These are phyloP conservation scores for Sugiyamaella mastotermitis DNA, from an alignment of 805 yeast species.

Conservation along the genomic window DNA sequence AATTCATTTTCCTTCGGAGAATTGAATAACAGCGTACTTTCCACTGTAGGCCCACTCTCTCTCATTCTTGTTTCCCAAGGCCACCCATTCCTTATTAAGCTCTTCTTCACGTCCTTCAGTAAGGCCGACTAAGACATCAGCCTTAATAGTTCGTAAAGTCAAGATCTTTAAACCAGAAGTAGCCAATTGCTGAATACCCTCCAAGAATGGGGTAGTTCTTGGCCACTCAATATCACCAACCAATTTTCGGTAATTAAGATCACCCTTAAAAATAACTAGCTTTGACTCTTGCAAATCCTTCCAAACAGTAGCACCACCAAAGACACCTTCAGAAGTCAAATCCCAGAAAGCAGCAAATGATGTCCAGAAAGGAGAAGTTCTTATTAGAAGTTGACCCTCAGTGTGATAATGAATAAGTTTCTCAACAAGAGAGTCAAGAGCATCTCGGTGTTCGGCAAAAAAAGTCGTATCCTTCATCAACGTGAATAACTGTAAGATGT, in stretches of 20 bases:
- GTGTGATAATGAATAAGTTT: slow-evolving; percentile 39
- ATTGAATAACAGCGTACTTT: slow-evolving; percentile 87
- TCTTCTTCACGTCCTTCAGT: slow-evolving; percentile 62
- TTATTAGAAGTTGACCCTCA: slow-evolving; percentile 44
- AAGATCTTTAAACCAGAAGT: slow-evolving; percentile 56
- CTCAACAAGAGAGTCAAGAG: slow-evolving; percentile 43
- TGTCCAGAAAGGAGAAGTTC: slow-evolving; percentile 83
- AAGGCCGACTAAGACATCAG: slow-evolving; percentile 90
- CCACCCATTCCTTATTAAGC: slow-evolving; percentile 53
- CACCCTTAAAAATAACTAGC: slow-evolving; percentile 85
- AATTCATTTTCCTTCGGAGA: slow-evolving; percentile 38
- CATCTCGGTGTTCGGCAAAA: slow-evolving; percentile 41
- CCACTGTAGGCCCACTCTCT: slow-evolving; percentile 85
- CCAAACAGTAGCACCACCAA: slow-evolving; percentile 58
- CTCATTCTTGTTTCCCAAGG: slow-evolving; percentile 54
- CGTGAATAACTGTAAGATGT: slow-evolving; percentile 51
- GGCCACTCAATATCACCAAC: slow-evolving; percentile 91
- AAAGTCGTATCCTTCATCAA: slow-evolving; percentile 49
- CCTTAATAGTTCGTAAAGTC: slow-evolving; percentile 88
- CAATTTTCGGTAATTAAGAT: slow-evolving; percentile 88
- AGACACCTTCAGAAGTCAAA: slow-evolving; percentile 44
- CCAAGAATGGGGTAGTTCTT: slow-evolving; percentile 63
- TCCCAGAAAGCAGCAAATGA: slow-evolving; percentile 69
- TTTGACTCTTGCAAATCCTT: slow-evolving; percentile 52
- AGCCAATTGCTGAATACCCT: slow-evolving; percentile 66